A percentile compares a stretch with the other conserved stretches of the same genome.
Conservation (phyloP, 305 asterid species). For the Fraxinus ornus region DNA sequence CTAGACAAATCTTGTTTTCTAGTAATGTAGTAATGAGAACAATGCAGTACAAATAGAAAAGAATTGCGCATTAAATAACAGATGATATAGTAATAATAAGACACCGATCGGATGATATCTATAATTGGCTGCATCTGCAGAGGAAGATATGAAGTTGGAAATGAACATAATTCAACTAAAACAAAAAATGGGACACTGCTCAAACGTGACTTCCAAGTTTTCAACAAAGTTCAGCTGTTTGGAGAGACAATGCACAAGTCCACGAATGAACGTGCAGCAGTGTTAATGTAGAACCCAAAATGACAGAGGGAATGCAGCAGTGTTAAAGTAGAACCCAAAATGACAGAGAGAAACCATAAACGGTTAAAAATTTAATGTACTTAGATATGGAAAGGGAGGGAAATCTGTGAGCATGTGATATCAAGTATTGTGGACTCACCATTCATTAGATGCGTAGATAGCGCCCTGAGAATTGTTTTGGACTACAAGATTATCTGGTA, state of each 20-base stretch:
- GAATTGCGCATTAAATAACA: not conserved
- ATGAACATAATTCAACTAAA: not conserved
- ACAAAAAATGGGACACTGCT: not conserved
- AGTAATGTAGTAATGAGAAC: not conserved
- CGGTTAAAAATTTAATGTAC: not conserved
- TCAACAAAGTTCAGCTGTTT: not conserved
- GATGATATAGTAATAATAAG: not conserved
- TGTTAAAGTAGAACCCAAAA: too few relatives aligned
- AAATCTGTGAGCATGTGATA: not conserved
- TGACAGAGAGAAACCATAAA: not conserved
- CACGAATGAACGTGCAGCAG: not conserved
- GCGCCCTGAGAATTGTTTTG: not conserved
- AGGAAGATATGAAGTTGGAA: not conserved
- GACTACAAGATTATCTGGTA: not conserved
- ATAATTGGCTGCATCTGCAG: not conserved
- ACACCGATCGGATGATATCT: not conserved
- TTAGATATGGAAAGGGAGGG: not conserved
- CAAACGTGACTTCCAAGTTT: not conserved
- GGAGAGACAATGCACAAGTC: not conserved
- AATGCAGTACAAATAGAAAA: not conserved
- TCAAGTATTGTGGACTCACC: not conserved
- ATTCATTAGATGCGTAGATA: not conserved
- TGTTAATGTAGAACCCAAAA: too few relatives aligned
- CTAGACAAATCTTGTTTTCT: not conserved
- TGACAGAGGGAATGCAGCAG: too few relatives aligned